Base-by-base conservation (phyloP, 176 grass and related monocot genomes). In the Zea luxurians region DNA sequence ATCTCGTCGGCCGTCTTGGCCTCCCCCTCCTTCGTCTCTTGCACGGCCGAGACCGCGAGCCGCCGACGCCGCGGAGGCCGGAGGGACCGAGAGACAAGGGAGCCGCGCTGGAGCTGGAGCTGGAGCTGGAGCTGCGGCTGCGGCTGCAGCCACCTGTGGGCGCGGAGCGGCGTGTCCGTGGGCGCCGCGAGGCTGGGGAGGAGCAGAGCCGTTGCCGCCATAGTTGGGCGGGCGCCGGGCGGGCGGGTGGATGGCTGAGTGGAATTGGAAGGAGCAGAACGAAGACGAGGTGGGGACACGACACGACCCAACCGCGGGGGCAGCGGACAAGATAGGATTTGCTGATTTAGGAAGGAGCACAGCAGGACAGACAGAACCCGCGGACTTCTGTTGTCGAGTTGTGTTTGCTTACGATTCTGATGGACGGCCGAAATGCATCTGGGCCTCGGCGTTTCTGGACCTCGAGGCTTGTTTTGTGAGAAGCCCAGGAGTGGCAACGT, bases 1-100 rank as follows among this genome's bases (percentile, higher is more conserved):
- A 91, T 81, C 78, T 99, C 88, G 54, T 99, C 90, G 55, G 92
- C 61, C 61, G 92, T 88, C 67, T 83, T 84, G 36, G 78, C 65
- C 59, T 90, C 54, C 43, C 72, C 70, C 78, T 90, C 74, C 81
- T 90, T 75, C 1, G 83, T 93, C 63, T 89, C 92, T 21, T 89
- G 83, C 17, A 95, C 52, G 45, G 96, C 92, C 12, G 70, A 80
- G 8, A 86, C 90, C 15, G 77, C 38, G 38, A 40, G 10, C 35
- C 73, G 76, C 15, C 58, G 27, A 27, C 27, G 27, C 27, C 27
- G 47, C 16, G 58, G 78, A 64, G 63, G 75, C 68, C 79, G 61
- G 58, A 44, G 15, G 11, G 81, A 6, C 3, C 11, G 6, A 21
- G 8, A 35, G 59, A 69, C 18, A 15, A 76, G 85, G 68, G 67